These are phyloP conservation scores for Wickerhamiella cacticola DNA, from an alignment of 805 yeast genomes.

Conservation along the genomic window DNA sequence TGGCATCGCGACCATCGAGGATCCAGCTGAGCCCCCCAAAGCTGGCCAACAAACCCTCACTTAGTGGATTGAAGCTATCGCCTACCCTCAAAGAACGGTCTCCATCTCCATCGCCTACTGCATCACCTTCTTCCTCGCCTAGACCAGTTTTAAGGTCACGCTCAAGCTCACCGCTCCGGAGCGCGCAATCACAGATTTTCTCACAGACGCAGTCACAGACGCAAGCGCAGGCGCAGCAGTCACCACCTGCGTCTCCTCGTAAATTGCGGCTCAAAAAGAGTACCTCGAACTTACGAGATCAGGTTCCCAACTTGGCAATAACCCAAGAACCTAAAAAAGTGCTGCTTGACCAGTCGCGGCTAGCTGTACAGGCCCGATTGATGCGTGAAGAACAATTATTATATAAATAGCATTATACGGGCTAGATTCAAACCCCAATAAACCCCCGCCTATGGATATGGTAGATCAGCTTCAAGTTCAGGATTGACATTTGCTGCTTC, in stretches of 20 bases:
- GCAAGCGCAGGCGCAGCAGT: too few species aligned
- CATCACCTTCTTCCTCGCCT: too few species aligned
- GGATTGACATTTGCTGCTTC: not conserved
- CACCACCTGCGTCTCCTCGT: conserved; percentile 14
- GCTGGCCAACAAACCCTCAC: not conserved
- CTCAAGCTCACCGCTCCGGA: not conserved
- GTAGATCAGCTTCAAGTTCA: not conserved
- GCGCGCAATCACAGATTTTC: not conserved
- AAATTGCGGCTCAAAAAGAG: conserved; percentile 14
- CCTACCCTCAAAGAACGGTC: not conserved
- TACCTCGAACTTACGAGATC: not conserved
- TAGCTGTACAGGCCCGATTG: conserved; percentile 22
- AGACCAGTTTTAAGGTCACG: not conserved
- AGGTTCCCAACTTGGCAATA: not conserved
- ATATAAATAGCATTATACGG: conserved; percentile 2
- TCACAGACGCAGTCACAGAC: too few species aligned
- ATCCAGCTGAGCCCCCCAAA: not conserved
- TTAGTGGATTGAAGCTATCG: not conserved
- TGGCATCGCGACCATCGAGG: not conserved
- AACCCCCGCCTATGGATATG: too few species aligned
- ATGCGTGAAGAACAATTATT: conserved; percentile 17
- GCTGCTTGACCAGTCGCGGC: conserved; percentile 22
- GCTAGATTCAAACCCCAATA: too few species aligned
- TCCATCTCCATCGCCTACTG: not conserved
- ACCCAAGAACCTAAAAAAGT: conserved; percentile 18